phyloP scores from a whole-genome alignment of 2,329 filamentous ascomycete genomes.

The Chaetomium strumarium region DNA sequence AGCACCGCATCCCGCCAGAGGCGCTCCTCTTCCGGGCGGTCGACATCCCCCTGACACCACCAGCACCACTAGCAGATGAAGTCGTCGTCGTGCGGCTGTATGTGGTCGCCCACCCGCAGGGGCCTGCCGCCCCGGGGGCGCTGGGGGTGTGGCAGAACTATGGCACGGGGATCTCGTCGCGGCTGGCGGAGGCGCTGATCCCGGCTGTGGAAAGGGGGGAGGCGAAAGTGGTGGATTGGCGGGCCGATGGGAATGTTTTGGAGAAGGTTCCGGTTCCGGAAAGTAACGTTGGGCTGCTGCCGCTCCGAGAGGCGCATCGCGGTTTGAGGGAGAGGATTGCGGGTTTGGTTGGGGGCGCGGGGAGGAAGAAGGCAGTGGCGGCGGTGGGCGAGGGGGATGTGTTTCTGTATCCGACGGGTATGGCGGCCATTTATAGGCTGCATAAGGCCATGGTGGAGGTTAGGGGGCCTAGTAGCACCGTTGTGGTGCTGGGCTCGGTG shows the following conservation, averaged over 20 bases:
- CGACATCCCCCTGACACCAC: constrained; percentile 29
- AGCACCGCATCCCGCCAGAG: constrained; percentile 30
- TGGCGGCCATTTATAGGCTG: constrained; percentile 44
- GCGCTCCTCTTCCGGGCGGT: constrained; percentile 37
- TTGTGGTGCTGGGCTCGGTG: constrained; percentile 44
- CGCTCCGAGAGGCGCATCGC: constrained; percentile 34
- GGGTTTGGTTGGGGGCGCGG: constrained; percentile 34
- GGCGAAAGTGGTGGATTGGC: constrained; percentile 29
- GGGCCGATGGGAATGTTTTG: constrained; percentile 12
- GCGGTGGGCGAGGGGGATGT: constrained; percentile 40
- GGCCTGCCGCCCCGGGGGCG: constrained; percentile 32
- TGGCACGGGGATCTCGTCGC: constrained; percentile 42
- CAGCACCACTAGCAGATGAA: too few relatives aligned
- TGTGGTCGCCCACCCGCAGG: constrained; percentile 36
- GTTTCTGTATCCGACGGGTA: constrained; percentile 49
- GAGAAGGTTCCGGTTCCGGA: constrained; percentile 20
- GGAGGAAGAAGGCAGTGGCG: neutral
- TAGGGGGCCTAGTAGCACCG: constrained; percentile 26
- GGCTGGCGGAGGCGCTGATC: constrained; percentile 41
- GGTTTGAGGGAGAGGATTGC: constrained; percentile 37
- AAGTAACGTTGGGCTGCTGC: constrained; percentile 36
- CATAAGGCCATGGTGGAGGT: constrained; percentile 35
- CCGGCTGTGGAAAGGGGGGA: constrained; percentile 27
- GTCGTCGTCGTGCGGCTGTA: constrained; percentile 37
- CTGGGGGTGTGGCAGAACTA: constrained; percentile 41